Percentiles rank a stretch among this genome's conserved stretches.
Evolutionary conservation across 805 yeast genomes (phyloP).

Genomic region (Nematodospora valgi): DNA sequence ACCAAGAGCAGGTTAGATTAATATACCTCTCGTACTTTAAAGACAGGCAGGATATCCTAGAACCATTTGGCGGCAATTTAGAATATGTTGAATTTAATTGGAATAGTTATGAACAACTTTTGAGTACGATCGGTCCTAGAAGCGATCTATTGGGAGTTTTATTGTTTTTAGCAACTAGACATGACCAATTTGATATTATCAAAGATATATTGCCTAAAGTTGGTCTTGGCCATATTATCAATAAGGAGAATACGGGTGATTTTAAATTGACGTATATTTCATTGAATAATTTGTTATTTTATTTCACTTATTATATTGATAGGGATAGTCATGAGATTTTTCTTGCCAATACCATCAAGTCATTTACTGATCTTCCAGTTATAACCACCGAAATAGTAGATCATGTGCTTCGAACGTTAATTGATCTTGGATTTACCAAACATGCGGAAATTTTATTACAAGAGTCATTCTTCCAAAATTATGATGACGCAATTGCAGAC

Average conservation of each 20-base stretch:
- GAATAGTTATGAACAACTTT: conserved; percentile 17
- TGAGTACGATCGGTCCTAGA: conserved; percentile 10
- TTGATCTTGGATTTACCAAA: conserved; percentile 3
- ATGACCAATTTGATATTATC: conserved; percentile 18
- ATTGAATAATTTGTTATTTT: conserved; percentile 7
- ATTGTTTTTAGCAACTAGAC: conserved; percentile 28
- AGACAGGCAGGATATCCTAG: conserved; percentile 23
- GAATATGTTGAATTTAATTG: conserved; percentile 16
- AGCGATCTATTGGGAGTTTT: conserved; percentile 10
- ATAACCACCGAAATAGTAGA: conserved; percentile 3
- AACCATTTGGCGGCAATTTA: not conserved
- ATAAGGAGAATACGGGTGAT: not conserved
- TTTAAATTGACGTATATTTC: conserved; percentile 2
- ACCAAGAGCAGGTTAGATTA: conserved; percentile 26
- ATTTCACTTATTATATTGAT: conserved; percentile 6
- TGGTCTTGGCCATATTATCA: not conserved
- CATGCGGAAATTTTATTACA: conserved; percentile 6
- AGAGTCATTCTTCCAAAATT: conserved; percentile 1
- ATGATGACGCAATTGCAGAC: conserved; percentile 1
- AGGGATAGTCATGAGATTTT: not conserved
- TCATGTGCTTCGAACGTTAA: conserved; percentile 3
- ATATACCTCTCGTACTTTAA: conserved; percentile 28
- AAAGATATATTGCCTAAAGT: conserved; percentile 16
- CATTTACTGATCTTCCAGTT: not conserved
- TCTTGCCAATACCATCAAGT: conserved; percentile 1